phyloP scores from a whole-genome alignment of 768 basidiomycete species.

The Suillus decipiens region DNA sequence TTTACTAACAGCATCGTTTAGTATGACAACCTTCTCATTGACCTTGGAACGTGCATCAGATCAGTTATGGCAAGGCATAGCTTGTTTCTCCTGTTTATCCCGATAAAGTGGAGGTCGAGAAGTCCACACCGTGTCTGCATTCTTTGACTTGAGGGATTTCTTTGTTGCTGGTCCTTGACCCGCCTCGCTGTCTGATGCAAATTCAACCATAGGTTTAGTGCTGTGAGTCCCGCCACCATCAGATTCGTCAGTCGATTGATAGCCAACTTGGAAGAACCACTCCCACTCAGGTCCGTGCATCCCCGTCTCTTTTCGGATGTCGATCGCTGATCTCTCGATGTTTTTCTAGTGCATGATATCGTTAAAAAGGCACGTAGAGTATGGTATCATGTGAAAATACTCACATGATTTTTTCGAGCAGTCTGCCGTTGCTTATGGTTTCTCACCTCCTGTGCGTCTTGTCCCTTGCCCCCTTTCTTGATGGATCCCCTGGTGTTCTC shows the following conservation, averaged over 20 bases:
- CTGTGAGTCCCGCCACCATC: neutral
- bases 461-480: too few species aligned
- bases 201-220: neutral
- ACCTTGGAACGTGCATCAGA: neutral
- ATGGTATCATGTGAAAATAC: neutral
- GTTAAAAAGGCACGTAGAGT: neutral
- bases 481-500: too few species aligned
- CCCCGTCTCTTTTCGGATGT: too few species aligned
- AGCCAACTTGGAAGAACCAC: neutral
- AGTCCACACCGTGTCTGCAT: neutral
- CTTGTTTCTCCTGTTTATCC: neutral
- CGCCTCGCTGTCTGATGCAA: neutral
- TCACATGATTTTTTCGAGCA: neutral
- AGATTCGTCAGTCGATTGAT: neutral
- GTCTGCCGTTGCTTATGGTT: neutral
- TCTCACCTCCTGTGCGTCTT: neutral
- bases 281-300: neutral
- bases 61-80: neutral
- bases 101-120: neutral
- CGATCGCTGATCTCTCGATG: neutral
- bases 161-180: neutral
- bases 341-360: neutral
- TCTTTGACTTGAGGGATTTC: neutral
- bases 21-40: neutral
- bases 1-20: neutral